Conservation (phyloP, 768 basidiomycete genomes). For the Serendipita sp. region DNA sequence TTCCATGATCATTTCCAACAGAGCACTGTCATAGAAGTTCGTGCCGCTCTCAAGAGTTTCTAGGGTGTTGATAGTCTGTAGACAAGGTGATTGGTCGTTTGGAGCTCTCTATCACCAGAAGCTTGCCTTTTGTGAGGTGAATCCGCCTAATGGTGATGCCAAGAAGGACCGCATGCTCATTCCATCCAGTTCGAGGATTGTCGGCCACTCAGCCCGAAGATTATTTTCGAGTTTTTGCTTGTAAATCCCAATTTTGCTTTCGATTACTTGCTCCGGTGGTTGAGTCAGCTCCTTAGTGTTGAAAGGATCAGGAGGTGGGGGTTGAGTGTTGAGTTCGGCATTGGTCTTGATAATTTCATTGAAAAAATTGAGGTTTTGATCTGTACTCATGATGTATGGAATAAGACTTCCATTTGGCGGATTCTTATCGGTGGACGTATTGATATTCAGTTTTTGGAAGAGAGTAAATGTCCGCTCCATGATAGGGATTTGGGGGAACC, state of each 20-base stretch:
- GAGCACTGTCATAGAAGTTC: conserved; percentile 1
- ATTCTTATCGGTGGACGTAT: background rate
- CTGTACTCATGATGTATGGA: background rate
- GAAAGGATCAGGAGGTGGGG: background rate
- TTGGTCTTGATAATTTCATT: background rate
- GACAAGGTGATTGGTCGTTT: background rate
- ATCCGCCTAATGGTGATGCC: background rate
- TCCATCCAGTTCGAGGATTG: background rate
- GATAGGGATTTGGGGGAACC: conserved; percentile 8
- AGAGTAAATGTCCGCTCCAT: conserved; percentile 10
- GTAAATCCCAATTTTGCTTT: background rate
- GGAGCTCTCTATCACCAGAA: background rate
- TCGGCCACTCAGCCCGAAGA: background rate
- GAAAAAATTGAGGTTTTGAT: background rate
- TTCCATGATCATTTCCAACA: conserved; percentile 6
- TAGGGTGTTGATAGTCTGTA: background rate
- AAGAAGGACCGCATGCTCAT: background rate
- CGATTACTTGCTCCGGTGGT: background rate
- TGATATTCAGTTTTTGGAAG: background rate
- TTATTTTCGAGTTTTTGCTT: background rate
- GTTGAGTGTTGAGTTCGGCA: background rate
- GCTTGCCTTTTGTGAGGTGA: background rate
- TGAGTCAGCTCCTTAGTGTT: background rate
- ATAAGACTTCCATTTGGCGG: background rate
- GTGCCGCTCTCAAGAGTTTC: conserved; percentile 7